Base-by-base conservation (phyloP, 331 rosid genomes). In the Stylosanthes scabra region DNA sequence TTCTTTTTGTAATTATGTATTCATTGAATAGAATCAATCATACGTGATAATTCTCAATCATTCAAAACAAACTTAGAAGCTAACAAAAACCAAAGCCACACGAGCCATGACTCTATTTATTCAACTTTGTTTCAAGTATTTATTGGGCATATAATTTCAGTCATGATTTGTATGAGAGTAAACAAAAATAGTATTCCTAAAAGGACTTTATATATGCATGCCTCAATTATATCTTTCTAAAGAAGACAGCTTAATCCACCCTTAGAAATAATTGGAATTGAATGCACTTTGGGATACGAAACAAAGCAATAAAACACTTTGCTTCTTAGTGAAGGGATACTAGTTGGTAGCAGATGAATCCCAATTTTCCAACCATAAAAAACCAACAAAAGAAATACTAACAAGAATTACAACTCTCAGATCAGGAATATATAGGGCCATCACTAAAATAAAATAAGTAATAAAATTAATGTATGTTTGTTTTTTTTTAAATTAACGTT, bases 1-100 rank as follows among this genome's bases (percentile, higher is more conserved):
- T 31, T 31, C 25, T 55, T 71, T 10, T n/a, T 27, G 44, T 34
- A 68, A 84, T 88, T 77, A 85, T 84, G 74, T 61, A 28, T 75
- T 81, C 8, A 63, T 78, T 81, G 83, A 79, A 85, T 72, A 74
- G 78, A 82, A 68, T 65, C 42, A 60, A 68, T 65, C 42, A 60
- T 68, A 68, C 40, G 34, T 12, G 78, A 79, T 80, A 69, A 80
- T 76, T 82, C 42, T 77, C 77, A 81, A 91, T 91, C 91, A 89
- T 86, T 83, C 85, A 66, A 89, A 81, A 71, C 86, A 86, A 84
- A 85, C 97, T 89, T 91, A 83, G 87, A 89, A 86, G 97, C 90
- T 81, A 91, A 89, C 82, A 71, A 62, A 67, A 0, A 51, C 15
- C 27, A 79, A 70, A 70, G 68, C 77, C 82, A 66, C 83, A 50